Base-by-base conservation (phyloP, 768 basidiomycete species). In the Panus rudis region DNA sequence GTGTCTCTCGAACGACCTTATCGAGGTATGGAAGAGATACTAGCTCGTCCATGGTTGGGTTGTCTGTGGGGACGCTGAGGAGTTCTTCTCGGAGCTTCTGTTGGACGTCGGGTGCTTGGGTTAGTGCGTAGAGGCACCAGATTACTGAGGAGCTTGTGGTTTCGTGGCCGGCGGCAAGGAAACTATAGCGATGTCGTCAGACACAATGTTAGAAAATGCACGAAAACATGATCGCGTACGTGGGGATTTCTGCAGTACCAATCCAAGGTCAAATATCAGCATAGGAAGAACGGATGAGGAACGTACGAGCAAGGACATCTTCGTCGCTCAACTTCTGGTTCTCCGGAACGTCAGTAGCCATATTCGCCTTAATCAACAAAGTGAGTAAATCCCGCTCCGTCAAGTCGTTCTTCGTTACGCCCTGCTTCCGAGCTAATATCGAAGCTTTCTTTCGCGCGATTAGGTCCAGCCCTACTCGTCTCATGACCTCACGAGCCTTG, bases 11-110 rank as follows among this genome's bases (percentile, higher is more conserved):
- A 20, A 52, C 48, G 17, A 57, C 55, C 40, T 31, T 42, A 37
- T 65, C 65, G 20, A 67, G 49, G 47, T 62, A 63, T 2, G 59
- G 54, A 6, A 67, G 52, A 5, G 55, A 42, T 21, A 53, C 47
- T 3, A 68, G 50, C 2, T 50, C 53, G 33, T 66, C 63, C 52
- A 61, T 59, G 23, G 51, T 49, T 14, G 52, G 52, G 14, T 52
- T 34, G 47, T 54, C 52, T 51, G 44, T 27, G 25, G 3, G 19
- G 23, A 35, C 16, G 33, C n/a, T 35, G 33, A 35, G 43, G 32
- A 81, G 70, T 60, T 88, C 86, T 0, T 65, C 63, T 12, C 87
- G 76, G 17, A 90, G 73, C 44, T 67, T 71, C 2, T 62, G 59
- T 55, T 91, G 86, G 7, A 59, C 42, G 0, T 63, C 59, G 1